These are phyloP conservation scores for Pichia occidentalis DNA, from an alignment of 805 yeast genomes.

Conservation along the genomic window DNA sequence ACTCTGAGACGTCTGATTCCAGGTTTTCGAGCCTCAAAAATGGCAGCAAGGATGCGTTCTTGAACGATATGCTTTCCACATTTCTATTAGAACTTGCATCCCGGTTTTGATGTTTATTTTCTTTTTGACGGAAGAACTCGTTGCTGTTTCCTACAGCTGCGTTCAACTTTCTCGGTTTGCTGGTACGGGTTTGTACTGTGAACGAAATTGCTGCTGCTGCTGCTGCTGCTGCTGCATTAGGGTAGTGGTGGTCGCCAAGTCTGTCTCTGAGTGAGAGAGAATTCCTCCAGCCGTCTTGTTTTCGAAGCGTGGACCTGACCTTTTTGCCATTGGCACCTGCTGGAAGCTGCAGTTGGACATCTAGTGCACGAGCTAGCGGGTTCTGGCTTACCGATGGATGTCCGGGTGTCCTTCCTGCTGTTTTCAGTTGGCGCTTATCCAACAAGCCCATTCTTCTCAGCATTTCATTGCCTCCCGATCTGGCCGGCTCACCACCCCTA, in stretches of 20 bases:
- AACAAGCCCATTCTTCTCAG: too few species aligned
- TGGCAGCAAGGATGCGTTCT: conserved; percentile 19
- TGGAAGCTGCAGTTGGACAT: background rate
- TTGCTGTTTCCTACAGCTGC: too few species aligned
- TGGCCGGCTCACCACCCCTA: too few species aligned
- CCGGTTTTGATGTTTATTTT: background rate
- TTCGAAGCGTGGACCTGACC: background rate
- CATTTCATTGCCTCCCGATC: too few species aligned
- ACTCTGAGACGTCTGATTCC: conserved; percentile 25
- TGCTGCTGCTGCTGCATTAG: background rate
- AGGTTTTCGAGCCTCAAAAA: conserved; percentile 29
- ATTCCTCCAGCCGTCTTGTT: too few species aligned
- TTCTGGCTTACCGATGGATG: conserved; percentile 5
- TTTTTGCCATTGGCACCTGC: background rate
- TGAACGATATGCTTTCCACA: conserved; percentile 15
- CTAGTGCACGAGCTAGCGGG: conserved; percentile 10
- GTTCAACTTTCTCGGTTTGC: background rate
- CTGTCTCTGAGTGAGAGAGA: too few species aligned
- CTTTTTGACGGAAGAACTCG: background rate
- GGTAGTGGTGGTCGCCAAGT: too few species aligned
- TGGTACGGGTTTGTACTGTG: background rate
- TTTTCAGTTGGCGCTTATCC: too few species aligned
- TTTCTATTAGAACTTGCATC: background rate
- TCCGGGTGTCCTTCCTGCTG: background rate
- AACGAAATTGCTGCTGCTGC: background rate